These are phyloP conservation scores for Tolypocladium tundrense DNA, from an alignment of 2,329 filamentous ascomycete species.

Conservation along the genomic window DNA sequence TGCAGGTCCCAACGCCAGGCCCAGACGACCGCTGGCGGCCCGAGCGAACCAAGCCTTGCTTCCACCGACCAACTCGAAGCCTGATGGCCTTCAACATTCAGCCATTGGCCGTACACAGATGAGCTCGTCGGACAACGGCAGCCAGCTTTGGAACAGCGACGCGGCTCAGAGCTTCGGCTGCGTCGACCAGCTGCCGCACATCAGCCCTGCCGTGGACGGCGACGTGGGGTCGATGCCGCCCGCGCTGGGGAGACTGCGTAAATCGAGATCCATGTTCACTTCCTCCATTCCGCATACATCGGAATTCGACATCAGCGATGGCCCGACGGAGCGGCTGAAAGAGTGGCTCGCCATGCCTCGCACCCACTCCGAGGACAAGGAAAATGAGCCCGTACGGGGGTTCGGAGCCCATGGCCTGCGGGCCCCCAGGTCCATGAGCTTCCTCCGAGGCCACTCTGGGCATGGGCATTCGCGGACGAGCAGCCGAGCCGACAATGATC, in stretches of 20 bases:
- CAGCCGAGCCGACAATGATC: conserved; percentile 18
- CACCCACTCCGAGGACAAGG: conserved; percentile 10
- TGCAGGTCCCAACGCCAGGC: conserved; percentile 22
- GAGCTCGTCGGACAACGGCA: not conserved
- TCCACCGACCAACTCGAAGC: not conserved
- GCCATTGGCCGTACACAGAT: not conserved
- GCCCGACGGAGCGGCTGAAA: conserved; percentile 3
- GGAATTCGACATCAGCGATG: conserved; percentile 1
- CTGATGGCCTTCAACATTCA: not conserved
- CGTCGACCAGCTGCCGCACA: conserved; percentile 23
- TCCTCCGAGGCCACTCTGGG: conserved; percentile 26
- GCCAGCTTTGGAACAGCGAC: not conserved
- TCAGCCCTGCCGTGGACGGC: conserved; percentile 36
- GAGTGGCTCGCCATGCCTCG: conserved; percentile 5
- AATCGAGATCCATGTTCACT: conserved; percentile 44
- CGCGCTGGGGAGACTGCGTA: conserved; percentile 39
- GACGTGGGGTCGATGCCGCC: conserved; percentile 35
- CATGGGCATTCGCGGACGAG: conserved; percentile 6
- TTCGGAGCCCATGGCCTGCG: conserved; percentile 18
- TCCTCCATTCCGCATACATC: conserved; percentile 14
- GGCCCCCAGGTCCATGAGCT: conserved; percentile 45
- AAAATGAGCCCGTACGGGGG: conserved; percentile 15
- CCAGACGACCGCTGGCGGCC: conserved; percentile 16
- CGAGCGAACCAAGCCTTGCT: conserved; percentile 11
- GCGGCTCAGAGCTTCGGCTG: conserved; percentile 9